A percentile compares a stretch with the other conserved stretches of the same genome.
Evolutionary conservation across 352 stramenopile genomes (phyloP).

Genomic region (Pythium inflatum): DNA sequence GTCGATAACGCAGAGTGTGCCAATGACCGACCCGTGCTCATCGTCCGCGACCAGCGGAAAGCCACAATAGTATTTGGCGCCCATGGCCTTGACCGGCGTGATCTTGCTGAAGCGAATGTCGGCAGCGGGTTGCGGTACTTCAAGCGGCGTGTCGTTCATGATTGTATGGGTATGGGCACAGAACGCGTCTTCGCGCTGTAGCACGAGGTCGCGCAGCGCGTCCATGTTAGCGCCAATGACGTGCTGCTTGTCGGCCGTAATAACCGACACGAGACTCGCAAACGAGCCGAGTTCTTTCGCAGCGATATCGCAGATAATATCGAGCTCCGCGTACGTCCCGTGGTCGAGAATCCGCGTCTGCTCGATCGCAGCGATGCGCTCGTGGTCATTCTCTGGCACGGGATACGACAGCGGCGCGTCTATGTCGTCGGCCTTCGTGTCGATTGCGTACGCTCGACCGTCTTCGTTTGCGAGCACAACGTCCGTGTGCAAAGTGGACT

Average conservation of each 20-base stretch:
- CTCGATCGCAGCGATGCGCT: slow-evolving; percentile 13
- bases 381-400: slow-evolving; percentile 16
- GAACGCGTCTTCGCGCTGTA: slow-evolving; percentile 55
- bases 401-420: slow-evolving; percentile 7
- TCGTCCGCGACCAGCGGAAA: slow-evolving; percentile 44
- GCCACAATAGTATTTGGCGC: slow-evolving; percentile 65
- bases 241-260: slow-evolving; percentile 44
- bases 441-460: slow-evolving; percentile 4
- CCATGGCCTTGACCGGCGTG: slow-evolving; percentile 30
- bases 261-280: slow-evolving; percentile 58
- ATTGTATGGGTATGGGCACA: slow-evolving; percentile 67
- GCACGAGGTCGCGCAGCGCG: slow-evolving; percentile 36
- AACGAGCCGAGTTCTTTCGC: slow-evolving; percentile 52
- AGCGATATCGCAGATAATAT: slow-evolving; percentile 69
- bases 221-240: slow-evolving; percentile 46
- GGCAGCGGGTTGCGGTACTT: slow-evolving; percentile 53
- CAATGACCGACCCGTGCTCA: slow-evolving; percentile 39
- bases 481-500: background rate
- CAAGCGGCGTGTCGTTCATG: slow-evolving; percentile 48
- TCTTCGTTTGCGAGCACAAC: background rate
- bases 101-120: slow-evolving; percentile 60
- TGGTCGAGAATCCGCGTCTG: background rate
- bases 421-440: background rate
- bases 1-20: slow-evolving; percentile 46
- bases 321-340: slow-evolving; percentile 40